Evolutionary conservation across 2,329 filamentous ascomycete species (phyloP).

Genomic region (Pseudocercospora eumusae): DNA sequence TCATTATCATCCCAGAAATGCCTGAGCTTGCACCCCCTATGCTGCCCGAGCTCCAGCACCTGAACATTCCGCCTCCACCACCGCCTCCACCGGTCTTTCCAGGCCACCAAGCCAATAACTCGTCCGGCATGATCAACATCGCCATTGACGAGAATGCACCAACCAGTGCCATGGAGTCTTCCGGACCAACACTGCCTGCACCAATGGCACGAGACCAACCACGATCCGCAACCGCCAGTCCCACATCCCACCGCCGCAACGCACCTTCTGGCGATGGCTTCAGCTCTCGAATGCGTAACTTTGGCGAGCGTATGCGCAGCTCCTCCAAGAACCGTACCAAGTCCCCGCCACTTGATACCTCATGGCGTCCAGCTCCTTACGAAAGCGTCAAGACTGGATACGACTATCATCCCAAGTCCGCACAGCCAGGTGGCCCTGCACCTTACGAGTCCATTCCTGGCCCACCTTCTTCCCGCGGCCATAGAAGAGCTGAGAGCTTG

Average conservation of each 20-base stretch:
- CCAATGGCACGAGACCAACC: constrained; percentile 30
- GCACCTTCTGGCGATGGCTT: constrained; percentile 59
- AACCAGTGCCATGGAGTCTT: constrained; percentile 19
- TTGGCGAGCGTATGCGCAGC: constrained; percentile 62
- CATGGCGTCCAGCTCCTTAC: constrained; percentile 20
- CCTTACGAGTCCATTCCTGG: constrained; percentile 16
- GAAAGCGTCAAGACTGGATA: constrained; percentile 17
- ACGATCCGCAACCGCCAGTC: constrained; percentile 35
- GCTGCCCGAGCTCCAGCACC: constrained; percentile 63
- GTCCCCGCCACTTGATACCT: constrained; percentile 45
- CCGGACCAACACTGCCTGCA: constrained; percentile 24
- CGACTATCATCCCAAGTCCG: constrained; percentile 10
- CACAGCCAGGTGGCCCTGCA: constrained; percentile 12
- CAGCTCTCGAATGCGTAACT: constrained; percentile 54
- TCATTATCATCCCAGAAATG: constrained; percentile 47
- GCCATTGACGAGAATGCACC: constrained; percentile 46
- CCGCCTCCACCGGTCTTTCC: constrained; percentile 42
- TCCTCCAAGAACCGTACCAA: constrained; percentile 56
- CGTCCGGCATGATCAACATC: constrained; percentile 46
- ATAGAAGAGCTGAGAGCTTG: constrained; percentile 26
- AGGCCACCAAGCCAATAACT: constrained; percentile 24
- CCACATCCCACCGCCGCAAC: constrained; percentile 44
- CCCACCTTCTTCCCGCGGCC: constrained; percentile 16
- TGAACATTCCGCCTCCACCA: constrained; percentile 54
- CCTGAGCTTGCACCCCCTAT: constrained; percentile 28